Conservation (phyloP, 176 grass and related monocot species). For the Lolium multiflorum region DNA sequence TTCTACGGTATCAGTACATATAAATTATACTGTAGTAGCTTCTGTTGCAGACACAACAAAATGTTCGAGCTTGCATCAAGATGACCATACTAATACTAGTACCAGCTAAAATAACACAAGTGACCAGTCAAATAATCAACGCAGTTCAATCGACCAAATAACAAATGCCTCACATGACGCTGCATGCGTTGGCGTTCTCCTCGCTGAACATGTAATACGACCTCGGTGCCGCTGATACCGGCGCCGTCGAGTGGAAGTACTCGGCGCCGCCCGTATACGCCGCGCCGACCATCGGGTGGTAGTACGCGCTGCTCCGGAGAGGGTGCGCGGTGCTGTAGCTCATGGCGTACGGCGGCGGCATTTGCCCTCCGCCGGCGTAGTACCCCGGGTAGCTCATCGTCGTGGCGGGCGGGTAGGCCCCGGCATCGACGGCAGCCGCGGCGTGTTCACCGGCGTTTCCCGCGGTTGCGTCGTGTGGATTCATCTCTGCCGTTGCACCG, state of each 20-base stretch:
- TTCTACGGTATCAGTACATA: too few relatives aligned
- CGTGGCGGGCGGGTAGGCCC: not conserved
- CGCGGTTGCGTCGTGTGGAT: conserved; percentile 3
- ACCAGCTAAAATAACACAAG: too few relatives aligned
- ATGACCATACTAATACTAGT: too few relatives aligned
- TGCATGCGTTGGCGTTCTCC: conserved; percentile 96
- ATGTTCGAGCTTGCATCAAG: too few relatives aligned
- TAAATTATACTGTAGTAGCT: too few relatives aligned
- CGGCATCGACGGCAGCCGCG: conserved; percentile 2
- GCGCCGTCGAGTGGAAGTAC: conserved; percentile 73
- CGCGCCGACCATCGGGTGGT: conserved; percentile 51
- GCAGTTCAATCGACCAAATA: too few relatives aligned
- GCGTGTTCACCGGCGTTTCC: not conserved
- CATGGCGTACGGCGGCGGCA: conserved; percentile 69
- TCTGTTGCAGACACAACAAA: too few relatives aligned
- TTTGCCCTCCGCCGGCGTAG: conserved; percentile 33
- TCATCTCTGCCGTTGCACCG: conserved; percentile 28
- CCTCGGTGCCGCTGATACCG: conserved; percentile 56
- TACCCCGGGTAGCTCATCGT: conserved; percentile 50
- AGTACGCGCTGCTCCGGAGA: conserved; percentile 66
- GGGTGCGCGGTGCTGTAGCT: conserved; percentile 79
- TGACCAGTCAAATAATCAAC: too few relatives aligned
- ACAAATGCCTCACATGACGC: conserved; percentile 67
- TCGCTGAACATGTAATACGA: conserved; percentile 98
- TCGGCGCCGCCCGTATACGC: conserved; percentile 47